phyloP scores from a whole-genome alignment of 805 yeast genomes.

The Metschnikowia proteae region DNA sequence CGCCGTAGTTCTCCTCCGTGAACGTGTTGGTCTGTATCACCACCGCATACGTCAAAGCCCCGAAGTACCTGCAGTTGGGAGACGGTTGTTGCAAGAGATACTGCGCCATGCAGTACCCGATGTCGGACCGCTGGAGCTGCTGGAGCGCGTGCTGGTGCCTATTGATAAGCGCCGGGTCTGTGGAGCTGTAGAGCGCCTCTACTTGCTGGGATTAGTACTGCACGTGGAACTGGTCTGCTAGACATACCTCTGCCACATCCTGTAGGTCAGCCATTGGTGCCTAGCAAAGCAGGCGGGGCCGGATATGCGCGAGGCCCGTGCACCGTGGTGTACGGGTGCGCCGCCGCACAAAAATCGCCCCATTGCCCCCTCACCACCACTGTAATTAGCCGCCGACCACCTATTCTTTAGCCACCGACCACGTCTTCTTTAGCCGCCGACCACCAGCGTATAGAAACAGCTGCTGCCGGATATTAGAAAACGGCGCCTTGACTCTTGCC shows the following conservation, averaged over 20 bases:
- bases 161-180: slow-evolving; percentile 35
- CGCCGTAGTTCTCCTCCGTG: slow-evolving; percentile 11
- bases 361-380: not conserved
- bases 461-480: too few species aligned
- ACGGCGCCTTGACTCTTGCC: too few species aligned
- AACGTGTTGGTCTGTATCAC: slow-evolving; percentile 38
- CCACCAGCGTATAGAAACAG: too few species aligned
- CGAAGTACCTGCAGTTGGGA: slow-evolving; percentile 63
- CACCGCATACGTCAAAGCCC: slow-evolving; percentile 76
- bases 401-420: too few species aligned
- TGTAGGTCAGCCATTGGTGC: slow-evolving; percentile 1
- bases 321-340: not conserved
- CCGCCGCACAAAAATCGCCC: not conserved
- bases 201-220: slow-evolving; percentile 26
- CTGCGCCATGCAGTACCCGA: slow-evolving; percentile 59
- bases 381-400: too few species aligned
- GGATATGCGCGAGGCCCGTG: not conserved
- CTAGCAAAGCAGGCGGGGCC: not conserved
- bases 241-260: slow-evolving; percentile 10
- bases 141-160: slow-evolving; percentile 56
- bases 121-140: slow-evolving; percentile 49
- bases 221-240: not conserved
- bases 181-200: slow-evolving; percentile 43
- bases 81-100: slow-evolving; percentile 42
- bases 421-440: too few species aligned